A percentile compares a stretch with the other conserved stretches of the same genome.
These are phyloP conservation scores for Clathrospora elynae DNA, from an alignment of 2,329 filamentous ascomycete genomes.

Conservation along the genomic window DNA sequence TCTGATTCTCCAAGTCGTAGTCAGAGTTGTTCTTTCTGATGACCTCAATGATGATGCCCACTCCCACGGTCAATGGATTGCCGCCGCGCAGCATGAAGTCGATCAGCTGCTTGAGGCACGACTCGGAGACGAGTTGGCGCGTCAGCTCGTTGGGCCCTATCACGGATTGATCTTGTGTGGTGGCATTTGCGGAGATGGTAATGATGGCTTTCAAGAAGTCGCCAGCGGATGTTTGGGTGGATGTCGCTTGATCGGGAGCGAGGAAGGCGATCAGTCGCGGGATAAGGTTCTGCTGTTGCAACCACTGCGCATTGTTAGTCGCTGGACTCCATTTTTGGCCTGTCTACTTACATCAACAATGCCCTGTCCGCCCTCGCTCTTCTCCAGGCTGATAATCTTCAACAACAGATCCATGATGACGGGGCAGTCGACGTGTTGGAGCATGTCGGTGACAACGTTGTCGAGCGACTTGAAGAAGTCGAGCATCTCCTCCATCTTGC, in stretches of 20 bases:
- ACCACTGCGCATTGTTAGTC: conserved; percentile 66
- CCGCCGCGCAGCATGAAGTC: conserved; percentile 90
- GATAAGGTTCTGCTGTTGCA: conserved; percentile 86
- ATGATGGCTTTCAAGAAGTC: conserved; percentile 99
- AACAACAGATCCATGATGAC: conserved; percentile 98
- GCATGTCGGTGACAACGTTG: conserved; percentile 79
- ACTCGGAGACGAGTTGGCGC: conserved; percentile 85
- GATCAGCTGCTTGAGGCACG: conserved; percentile 84
- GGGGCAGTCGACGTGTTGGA: conserved; percentile 93
- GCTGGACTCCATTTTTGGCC: neutral
- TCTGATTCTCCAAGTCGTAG: conserved; percentile 90
- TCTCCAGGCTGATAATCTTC: conserved; percentile 96
- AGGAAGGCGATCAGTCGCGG: conserved; percentile 86
- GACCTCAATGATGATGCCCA: conserved; percentile 97
- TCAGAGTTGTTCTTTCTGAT: conserved; percentile 99
- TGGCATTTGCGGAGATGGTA: conserved; percentile 97
- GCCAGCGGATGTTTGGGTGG: conserved; percentile 93
- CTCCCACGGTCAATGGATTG: conserved; percentile 92
- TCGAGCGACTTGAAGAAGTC: conserved; percentile 84
- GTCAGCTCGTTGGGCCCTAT: conserved; percentile 98
- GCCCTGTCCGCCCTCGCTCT: conserved; percentile 85
- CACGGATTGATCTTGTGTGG: conserved; percentile 97
- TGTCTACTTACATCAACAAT: conserved; percentile 80
- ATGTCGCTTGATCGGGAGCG: conserved; percentile 80
- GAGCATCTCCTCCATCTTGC: conserved; percentile 98